Conservation (phyloP, 2,329 filamentous ascomycete species). For the Helotiales sp. region DNA sequence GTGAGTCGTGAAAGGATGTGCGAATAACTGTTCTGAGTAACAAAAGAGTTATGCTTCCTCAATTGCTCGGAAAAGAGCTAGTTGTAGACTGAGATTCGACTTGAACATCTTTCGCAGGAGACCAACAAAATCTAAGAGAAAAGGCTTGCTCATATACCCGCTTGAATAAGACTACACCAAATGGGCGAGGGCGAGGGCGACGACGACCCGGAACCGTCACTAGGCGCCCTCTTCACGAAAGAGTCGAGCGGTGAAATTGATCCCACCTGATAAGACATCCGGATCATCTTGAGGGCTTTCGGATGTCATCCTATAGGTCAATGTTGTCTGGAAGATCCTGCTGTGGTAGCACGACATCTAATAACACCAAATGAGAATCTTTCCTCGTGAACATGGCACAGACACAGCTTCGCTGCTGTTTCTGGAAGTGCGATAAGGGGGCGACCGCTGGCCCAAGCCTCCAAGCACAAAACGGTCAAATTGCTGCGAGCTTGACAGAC, state of each 20-base stretch:
- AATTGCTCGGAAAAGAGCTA: background rate
- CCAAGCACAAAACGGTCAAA: background rate
- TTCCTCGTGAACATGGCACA: background rate
- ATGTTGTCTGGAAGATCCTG: background rate
- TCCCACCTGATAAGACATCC: background rate
- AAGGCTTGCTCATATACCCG: background rate
- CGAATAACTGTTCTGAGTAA: background rate
- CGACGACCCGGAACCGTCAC: background rate
- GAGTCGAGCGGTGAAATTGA: background rate
- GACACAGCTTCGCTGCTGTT: background rate
- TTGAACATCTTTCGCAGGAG: background rate
- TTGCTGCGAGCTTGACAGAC: background rate
- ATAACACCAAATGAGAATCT: background rate
- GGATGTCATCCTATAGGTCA: background rate
- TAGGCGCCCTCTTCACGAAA: background rate
- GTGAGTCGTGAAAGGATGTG: too few species aligned
- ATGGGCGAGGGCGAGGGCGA: slow-evolving; percentile 1
- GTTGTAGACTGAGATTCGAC: background rate
- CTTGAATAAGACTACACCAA: background rate
- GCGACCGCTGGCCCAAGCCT: background rate
- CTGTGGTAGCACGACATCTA: slow-evolving; percentile 2
- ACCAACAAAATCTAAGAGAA: too few species aligned
- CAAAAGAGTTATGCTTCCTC: background rate
- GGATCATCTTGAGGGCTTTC: background rate
- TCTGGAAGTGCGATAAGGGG: background rate